Percentiles rank a stretch among this genome's conserved stretches.
Conservation (phyloP, 2,329 filamentous ascomycete genomes). For the Arthrinium phaeospermum region DNA sequence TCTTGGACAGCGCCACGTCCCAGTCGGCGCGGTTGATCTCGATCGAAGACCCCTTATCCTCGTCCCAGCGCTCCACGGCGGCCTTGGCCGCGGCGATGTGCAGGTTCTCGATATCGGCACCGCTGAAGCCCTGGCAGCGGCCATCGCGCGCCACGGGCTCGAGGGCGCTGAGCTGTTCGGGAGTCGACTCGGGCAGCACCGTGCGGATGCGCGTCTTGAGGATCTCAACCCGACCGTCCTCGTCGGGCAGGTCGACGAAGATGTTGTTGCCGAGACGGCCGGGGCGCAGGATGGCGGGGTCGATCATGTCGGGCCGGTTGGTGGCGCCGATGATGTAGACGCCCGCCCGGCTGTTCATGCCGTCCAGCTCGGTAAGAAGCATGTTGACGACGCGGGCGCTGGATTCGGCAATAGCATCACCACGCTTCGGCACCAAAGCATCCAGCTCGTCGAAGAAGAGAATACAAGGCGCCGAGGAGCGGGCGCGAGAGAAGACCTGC, state of each 20-base stretch:
- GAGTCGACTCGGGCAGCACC: constrained; percentile 33
- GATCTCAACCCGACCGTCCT: constrained; percentile 84
- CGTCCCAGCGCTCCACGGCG: constrained; percentile 32
- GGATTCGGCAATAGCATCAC: constrained; percentile 79
- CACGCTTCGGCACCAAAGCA: constrained; percentile 84
- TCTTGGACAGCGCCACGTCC: constrained; percentile 56
- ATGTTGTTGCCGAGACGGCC: constrained; percentile 88
- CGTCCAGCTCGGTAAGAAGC: constrained; percentile 91
- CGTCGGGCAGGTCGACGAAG: constrained; percentile 84
- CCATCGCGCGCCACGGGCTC: constrained; percentile 68
- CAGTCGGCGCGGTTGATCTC: constrained; percentile 52
- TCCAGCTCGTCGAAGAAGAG: constrained; percentile 99
- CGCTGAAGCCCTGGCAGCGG: constrained; percentile 78
- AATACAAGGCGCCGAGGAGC: constrained; percentile 87
- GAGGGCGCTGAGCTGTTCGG: constrained; percentile 49
- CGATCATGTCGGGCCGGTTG: constrained; percentile 95
- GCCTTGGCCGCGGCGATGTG: constrained; percentile 38
- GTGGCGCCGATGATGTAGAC: constrained; percentile 96
- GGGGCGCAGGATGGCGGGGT: constrained; percentile 90
- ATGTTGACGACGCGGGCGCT: constrained; percentile 93
- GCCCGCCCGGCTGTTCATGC: constrained; percentile 77
- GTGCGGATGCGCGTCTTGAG: constrained; percentile 65
- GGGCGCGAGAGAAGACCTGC: constrained; percentile 87
- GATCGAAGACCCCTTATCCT: neutral
- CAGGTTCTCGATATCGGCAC: constrained; percentile 67